Evolutionary conservation across 2,329 filamentous ascomycete species (phyloP), one percentile per base, ranked within the genome.

Genomic region (Sporothrix mexicana): DNA sequence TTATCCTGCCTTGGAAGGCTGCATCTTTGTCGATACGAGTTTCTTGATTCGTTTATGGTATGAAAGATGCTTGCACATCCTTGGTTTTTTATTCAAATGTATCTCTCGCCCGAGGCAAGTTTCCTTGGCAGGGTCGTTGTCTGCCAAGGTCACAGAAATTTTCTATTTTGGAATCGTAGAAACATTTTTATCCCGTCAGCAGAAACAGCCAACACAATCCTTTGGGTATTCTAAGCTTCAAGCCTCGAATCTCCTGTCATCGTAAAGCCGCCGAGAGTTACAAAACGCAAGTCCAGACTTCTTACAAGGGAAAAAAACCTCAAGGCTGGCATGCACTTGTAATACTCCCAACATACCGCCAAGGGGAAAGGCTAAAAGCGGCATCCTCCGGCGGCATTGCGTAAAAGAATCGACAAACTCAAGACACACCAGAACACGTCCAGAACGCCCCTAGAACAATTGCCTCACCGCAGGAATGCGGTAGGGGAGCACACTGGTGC

Each of bases 301-400:
- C 30, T 36, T 36, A 36, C 30, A 36, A 36, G 7, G 30, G 7
- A 36, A 36, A 5, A 36, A 36, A 36, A 36, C 30, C 4, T 36
- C 7, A 7, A 36, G 30, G 30, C 30, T 36, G 30, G 7, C 30
- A 36, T 36, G 30, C 7, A 36, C 30, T 36, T 36, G 30, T 36
- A 36, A 36, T 36, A 36, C 30, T 36, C 30, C 30, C 30, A 36
- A 7, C 30, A 23, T 10, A 53, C 57, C 13, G 15, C 41, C 23
- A 61, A 61, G 15, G 2, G 15, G 15, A 45, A 41, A 45, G 41
- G 17, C 30, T 20, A 66, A 66, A 25, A 15, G 43, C 41, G 41
- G 62, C 62, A 25, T 49, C 13, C 43, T 25, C 45, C 62, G 43
- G 13, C 10, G 23, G 62, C 62, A 49, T 67, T 67, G 62, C 62